Percentiles rank a stretch among this genome's conserved stretches.
Conservation (phyloP, 2,329 filamentous ascomycete species). For the Aspergillus neotritici region DNA sequence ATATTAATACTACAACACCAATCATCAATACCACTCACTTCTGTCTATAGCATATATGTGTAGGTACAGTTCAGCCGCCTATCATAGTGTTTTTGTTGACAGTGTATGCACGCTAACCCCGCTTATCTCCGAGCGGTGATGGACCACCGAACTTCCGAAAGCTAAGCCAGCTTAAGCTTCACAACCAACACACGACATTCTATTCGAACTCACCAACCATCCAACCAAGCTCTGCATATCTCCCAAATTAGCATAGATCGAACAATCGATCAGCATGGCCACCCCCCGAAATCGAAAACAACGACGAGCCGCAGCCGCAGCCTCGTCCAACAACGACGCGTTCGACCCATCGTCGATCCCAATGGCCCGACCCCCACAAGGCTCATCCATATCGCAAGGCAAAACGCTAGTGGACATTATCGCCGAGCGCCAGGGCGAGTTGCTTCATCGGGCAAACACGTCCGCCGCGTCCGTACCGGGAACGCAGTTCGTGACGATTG, state of each 20-base stretch:
- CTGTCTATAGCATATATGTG: too few relatives aligned
- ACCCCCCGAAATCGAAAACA: constrained; percentile 37
- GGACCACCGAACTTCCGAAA: constrained; percentile 4
- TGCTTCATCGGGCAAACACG: constrained; percentile 14
- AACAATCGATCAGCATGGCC: constrained; percentile 17
- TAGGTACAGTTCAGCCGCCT: too few relatives aligned
- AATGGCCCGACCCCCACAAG: constrained; percentile 23
- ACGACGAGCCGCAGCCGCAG: constrained; percentile 31
- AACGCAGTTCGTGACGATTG: constrained; percentile 32
- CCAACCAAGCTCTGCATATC: not conserved
- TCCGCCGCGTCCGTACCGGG: constrained; percentile 3
- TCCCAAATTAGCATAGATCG: not conserved
- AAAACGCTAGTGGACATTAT: constrained; percentile 44
- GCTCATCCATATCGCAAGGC: constrained; percentile 15
- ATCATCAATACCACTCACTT: too few relatives aligned
- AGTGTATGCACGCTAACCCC: constrained; percentile 15
- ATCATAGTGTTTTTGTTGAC: too few relatives aligned
- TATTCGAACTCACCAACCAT: not conserved
- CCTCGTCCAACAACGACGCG: constrained; percentile 12
- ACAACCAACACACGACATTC: constrained; percentile 3
- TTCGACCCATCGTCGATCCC: constrained; percentile 31
- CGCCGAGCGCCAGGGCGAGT: constrained; percentile 37
- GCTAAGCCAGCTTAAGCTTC: not conserved
- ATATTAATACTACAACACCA: too few relatives aligned
- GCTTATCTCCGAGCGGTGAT: constrained; percentile 14